These are phyloP conservation scores for Amylocystis lapponica DNA, from an alignment of 768 basidiomycete genomes.

Conservation along the genomic window DNA sequence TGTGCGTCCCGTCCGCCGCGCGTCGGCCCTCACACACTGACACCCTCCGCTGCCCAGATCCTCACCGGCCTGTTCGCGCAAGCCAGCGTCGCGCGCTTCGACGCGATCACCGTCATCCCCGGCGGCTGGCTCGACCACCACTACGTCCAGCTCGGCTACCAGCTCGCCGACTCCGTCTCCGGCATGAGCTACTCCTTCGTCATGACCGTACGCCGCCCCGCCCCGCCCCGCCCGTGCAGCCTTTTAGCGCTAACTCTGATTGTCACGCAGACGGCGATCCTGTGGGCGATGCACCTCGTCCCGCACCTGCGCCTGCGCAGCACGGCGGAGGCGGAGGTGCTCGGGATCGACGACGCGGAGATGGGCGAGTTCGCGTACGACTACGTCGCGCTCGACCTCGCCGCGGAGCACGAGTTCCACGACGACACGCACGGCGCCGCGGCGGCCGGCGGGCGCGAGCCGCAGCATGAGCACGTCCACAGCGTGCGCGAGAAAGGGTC, in stretches of 20 bases:
- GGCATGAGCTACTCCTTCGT: conserved; percentile 68
- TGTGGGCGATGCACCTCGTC: conserved; percentile 78
- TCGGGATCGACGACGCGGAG: conserved; percentile 81
- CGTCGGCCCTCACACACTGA: too few relatives aligned
- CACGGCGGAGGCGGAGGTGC: conserved; percentile 54
- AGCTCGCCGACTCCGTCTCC: conserved; percentile 80
- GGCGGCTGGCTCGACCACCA: conserved; percentile 88
- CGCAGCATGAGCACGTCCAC: conserved; percentile 24
- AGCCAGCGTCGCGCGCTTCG: conserved; percentile 70
- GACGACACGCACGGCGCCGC: conserved; percentile 27
- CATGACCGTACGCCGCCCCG: too few relatives aligned
- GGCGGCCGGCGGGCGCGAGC: conserved; percentile 29
- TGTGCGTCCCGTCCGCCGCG: too few relatives aligned
- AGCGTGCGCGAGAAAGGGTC: background rate
- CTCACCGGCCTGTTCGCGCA: conserved; percentile 88
- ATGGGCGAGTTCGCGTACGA: conserved; percentile 49
- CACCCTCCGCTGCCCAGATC: too few relatives aligned
- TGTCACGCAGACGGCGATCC: conserved; percentile 73
- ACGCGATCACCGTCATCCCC: conserved; percentile 44
- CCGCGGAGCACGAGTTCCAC: conserved; percentile 27
- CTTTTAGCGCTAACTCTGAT: too few relatives aligned
- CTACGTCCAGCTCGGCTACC: conserved; percentile 73
- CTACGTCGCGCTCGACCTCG: conserved; percentile 38
- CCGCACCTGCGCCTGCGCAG: conserved; percentile 71
- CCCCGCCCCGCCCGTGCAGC: too few relatives aligned